Percentiles rank a stretch among this genome's conserved stretches.
phyloP scores from a whole-genome alignment of 129 eudicot species.

The Flaveria linearis region DNA sequence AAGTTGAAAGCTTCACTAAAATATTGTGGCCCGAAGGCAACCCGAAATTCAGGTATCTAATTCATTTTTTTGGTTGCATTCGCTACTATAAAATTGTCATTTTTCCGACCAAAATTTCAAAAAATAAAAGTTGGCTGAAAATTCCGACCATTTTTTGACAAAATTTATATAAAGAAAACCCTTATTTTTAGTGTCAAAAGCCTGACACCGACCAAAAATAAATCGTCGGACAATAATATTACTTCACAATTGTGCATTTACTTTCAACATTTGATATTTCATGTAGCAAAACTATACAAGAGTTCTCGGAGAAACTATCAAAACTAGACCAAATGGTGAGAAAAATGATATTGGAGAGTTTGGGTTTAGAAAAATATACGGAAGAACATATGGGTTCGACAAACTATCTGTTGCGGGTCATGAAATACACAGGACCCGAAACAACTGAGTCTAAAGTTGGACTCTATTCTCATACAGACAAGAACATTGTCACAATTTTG shows the following conservation, averaged over 20 bases:
- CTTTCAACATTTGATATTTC: background rate
- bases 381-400: conserved; percentile 62
- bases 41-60: conserved; percentile 45
- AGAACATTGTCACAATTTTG: conserved; percentile 64
- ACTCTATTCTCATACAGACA: conserved; percentile 58
- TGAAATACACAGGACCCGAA: conserved; percentile 61
- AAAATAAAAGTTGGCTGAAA: too few relatives aligned
- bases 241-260: background rate
- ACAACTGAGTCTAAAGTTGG: conserved; percentile 51
- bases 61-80: background rate
- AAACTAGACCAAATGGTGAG: conserved; percentile 60
- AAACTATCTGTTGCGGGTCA: conserved; percentile 55
- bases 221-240: too few relatives aligned
- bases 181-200: too few relatives aligned
- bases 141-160: too few relatives aligned
- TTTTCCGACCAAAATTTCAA: too few relatives aligned
- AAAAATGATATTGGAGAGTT: conserved; percentile 62
- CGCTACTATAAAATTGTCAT: too few relatives aligned
- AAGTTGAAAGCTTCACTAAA: conserved; percentile 42
- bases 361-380: conserved; percentile 51
- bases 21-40: conserved; percentile 64
- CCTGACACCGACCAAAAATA: too few relatives aligned
- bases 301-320: conserved; percentile 47
- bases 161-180: too few relatives aligned
- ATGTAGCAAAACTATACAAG: conserved; percentile 47